Conservation (phyloP, 1,284 basidiomycete genomes). For the Ustilago esculenta region DNA sequence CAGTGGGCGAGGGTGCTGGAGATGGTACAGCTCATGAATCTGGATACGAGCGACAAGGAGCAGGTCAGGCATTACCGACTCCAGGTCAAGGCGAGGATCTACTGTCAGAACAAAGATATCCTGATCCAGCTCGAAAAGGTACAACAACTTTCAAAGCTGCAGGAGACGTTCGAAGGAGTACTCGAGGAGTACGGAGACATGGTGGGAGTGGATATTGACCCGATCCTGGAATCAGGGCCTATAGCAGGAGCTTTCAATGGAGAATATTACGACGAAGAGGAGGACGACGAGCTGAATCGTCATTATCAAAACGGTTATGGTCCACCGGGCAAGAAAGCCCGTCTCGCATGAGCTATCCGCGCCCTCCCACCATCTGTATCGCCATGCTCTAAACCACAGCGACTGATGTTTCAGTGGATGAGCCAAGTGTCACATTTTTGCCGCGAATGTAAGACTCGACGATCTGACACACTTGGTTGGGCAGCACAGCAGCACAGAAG, state of each 20-base stretch:
- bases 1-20: constrained; percentile 92
- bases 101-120: constrained; percentile 91
- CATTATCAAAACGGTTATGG: constrained; percentile 29
- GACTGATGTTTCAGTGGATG: not conserved
- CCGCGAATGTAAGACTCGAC: not conserved
- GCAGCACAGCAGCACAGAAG: too few species aligned
- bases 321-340: constrained; percentile 38
- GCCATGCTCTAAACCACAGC: not conserved
- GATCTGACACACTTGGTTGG: too few species aligned
- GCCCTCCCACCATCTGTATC: not conserved
- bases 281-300: constrained; percentile 21
- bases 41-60: constrained; percentile 75
- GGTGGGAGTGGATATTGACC: constrained; percentile 69
- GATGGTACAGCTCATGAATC: constrained; percentile 82
- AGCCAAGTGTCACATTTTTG: not conserved
- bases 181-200: constrained; percentile 86
- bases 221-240: constrained; percentile 38
- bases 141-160: constrained; percentile 86
- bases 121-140: constrained; percentile 83
- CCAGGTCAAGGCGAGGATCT: constrained; percentile 80
- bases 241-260: not conserved
- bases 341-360: constrained; percentile 21
- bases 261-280: constrained; percentile 26
- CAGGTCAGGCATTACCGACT: constrained; percentile 77
- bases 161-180: constrained; percentile 91